Conservation (phyloP, 1,284 basidiomycete species). For the Xerocomus minutiporus region DNA sequence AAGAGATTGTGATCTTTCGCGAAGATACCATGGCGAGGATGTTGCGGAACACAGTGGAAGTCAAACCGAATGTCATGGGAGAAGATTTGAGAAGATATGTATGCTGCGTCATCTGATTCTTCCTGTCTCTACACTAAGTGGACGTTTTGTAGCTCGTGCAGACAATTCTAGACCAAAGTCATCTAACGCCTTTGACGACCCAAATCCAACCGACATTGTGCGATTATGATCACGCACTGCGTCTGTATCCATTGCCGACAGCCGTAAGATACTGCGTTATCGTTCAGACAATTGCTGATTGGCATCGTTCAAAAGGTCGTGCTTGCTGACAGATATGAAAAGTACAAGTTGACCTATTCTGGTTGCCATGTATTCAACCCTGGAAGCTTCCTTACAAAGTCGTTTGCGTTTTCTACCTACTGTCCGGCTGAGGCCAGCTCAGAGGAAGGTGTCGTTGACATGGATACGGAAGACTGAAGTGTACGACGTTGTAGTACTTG, state of each 20-base stretch:
- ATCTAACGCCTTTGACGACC: constrained; percentile 81
- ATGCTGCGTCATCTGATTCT: constrained; percentile 29
- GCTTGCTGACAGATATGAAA: constrained; percentile 96
- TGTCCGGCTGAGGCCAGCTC: constrained; percentile 74
- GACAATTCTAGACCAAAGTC: constrained; percentile 87
- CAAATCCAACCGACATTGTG: constrained; percentile 84
- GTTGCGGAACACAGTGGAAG: constrained; percentile 85
- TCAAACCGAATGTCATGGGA: constrained; percentile 71
- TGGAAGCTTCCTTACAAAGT: constrained; percentile 78
- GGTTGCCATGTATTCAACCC: constrained; percentile 99
- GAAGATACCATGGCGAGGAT: constrained; percentile 94
- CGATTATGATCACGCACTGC: constrained; percentile 89
- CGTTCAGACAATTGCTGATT: constrained; percentile 6
- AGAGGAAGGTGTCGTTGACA: constrained; percentile 56
- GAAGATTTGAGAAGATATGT: constrained; percentile 87
- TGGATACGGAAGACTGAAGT: constrained; percentile 32
- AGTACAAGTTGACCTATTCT: constrained; percentile 95
- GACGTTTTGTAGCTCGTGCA: constrained; percentile 71
- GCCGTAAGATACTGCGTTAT: constrained; percentile 48
- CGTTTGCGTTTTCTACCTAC: constrained; percentile 84
- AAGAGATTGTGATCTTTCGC: constrained; percentile 92
- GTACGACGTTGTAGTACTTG: not conserved
- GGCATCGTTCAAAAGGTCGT: constrained; percentile 56
- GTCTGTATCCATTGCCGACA: constrained; percentile 93
- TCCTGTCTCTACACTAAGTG: constrained; percentile 5